These are phyloP conservation scores for Magnusiomyces sp. DNA, from an alignment of 1,139 yeast genomes.

Conservation along the genomic window DNA sequence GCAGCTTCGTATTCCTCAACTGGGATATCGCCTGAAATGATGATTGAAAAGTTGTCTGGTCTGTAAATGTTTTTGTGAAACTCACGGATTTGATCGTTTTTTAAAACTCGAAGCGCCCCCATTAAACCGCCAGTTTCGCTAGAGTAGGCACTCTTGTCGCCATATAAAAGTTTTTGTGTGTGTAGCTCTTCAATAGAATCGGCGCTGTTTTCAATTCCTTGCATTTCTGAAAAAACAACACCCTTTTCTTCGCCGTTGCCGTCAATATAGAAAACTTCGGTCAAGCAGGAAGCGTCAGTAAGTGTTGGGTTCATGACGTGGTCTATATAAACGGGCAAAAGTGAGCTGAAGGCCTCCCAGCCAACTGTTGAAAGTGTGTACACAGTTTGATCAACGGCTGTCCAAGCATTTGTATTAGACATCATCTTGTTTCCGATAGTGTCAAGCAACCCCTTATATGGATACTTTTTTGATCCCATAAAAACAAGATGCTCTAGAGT, in stretches of 20 bases:
- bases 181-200: constrained; percentile 60
- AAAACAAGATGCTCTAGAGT: constrained; percentile 90
- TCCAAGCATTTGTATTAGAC: constrained; percentile 94
- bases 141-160: constrained; percentile 64
- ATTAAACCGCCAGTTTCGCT: constrained; percentile 93
- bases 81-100: constrained; percentile 62
- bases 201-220: constrained; percentile 78
- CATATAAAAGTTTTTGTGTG: constrained; percentile 54
- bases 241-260: constrained; percentile 90
- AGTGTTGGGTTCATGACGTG: constrained; percentile 79
- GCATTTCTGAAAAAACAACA: constrained; percentile 97
- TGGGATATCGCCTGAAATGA: constrained; percentile 78
- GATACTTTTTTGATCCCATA: constrained; percentile 87
- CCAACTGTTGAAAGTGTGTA: constrained; percentile 90
- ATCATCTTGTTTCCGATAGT: constrained; percentile 77
- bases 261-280: constrained; percentile 93
- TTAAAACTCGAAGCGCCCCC: constrained; percentile 61
- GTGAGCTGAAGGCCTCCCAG: constrained; percentile 83
- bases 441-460: constrained; percentile 87
- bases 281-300: constrained; percentile 81
- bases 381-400: constrained; percentile 91
- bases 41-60: constrained; percentile 75
- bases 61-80: constrained; percentile 70
- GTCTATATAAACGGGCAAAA: constrained; percentile 84
- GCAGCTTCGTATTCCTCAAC: constrained; percentile 57